Evolutionary conservation across 805 yeast species (phyloP), one percentile per base, ranked within the genome.

Genomic region (Zygotorulaspora sp.): DNA sequence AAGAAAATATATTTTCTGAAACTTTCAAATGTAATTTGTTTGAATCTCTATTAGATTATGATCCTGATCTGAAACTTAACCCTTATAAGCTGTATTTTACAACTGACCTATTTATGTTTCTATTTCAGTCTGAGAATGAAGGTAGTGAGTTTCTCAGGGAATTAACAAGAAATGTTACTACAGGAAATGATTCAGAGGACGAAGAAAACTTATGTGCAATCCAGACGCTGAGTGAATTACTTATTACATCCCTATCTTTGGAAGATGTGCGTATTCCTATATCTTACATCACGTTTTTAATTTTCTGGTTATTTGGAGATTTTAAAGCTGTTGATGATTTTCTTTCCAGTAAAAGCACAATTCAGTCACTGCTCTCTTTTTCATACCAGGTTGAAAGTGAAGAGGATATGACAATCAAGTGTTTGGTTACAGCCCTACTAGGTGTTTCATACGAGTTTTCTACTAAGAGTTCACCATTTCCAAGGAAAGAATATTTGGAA

Each of bases 21-120:
- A 20, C n/a, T 8, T n/a, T 46, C 6, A 49, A 44, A 15, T 24
- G 38, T 2, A 88, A 87, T 55, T 62, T 92, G 1, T 78, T 92
- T 40, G 66, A 77, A 17, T 74, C 83, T 0, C 60, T 92, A 5
- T 71, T 87, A 48, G 90, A 83, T 46, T 86, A 83, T 51, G 90
- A 89, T 47, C 75, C 79, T 2, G 82, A 78, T 14, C 58, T 71
- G 32, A 75, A 79, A 37, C 62, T 89, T 22, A 90, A 92, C 48
- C 97, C 99, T 0, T 92, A 88, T 56, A 77, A 79, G 51, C 62
- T 78, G 1, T 92, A 95, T 92, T 89, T 90, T 62, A 77, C 96
- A 0, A 67, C 83, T 2, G 72, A 78, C 3, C 65, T 86, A 3
- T 56, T 90, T 15, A 67, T 83, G 29, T 75, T 74, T 38, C 56